Conservation (phyloP, 139 green algal species). For the Haematococcus sp. region DNA sequence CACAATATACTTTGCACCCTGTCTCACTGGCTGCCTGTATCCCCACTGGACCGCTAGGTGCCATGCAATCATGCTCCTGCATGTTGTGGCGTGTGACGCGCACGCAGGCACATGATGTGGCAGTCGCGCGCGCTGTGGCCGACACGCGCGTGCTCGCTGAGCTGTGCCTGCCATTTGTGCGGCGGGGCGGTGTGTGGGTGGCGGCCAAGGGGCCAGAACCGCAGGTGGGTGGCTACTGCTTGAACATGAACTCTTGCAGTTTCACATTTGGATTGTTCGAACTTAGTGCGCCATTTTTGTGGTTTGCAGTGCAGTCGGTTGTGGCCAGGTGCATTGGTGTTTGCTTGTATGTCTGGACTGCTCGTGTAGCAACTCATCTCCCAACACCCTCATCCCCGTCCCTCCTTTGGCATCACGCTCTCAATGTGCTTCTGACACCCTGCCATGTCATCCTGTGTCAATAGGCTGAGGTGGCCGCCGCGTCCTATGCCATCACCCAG, state of each 20-base stretch:
- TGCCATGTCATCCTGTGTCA: too few relatives aligned
- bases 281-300: too few relatives aligned
- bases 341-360: neutral
- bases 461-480: slow-evolving; percentile 62
- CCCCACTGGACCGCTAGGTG: too few relatives aligned
- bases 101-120: slow-evolving; percentile 67
- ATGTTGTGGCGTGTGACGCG: too few relatives aligned
- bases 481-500: slow-evolving; percentile 44
- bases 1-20: too few relatives aligned
- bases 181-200: slow-evolving; percentile 69
- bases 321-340: neutral
- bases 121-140: slow-evolving; percentile 85
- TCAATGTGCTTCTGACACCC: too few relatives aligned
- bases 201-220: slow-evolving; percentile 77
- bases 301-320: too few relatives aligned
- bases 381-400: too few relatives aligned
- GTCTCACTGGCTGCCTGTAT: too few relatives aligned
- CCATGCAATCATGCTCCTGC: too few relatives aligned
- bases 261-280: neutral
- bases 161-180: slow-evolving; percentile 89
- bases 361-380: too few relatives aligned
- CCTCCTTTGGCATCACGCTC: too few relatives aligned
- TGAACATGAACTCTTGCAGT: neutral
- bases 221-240: slow-evolving; percentile 29
- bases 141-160: slow-evolving; percentile 78